Evolutionary conservation across 1,284 basidiomycete genomes (phyloP).

Genomic region (Naganishia cerealis): DNA sequence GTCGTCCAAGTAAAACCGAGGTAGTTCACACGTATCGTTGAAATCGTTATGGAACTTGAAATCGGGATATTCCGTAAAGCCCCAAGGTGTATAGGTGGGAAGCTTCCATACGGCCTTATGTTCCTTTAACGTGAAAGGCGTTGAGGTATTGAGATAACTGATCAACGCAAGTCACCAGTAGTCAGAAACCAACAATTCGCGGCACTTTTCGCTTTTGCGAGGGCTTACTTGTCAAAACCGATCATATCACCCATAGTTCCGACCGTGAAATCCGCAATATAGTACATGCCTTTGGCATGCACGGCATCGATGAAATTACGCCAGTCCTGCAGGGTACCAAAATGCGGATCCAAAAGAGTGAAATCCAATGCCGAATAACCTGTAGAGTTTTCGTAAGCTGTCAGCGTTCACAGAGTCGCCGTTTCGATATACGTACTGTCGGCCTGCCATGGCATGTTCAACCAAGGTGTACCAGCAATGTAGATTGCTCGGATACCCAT

Average conservation of each 20-base stretch:
- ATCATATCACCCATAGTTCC: slow-evolving; percentile 85
- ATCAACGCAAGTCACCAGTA: background rate
- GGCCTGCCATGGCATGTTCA: slow-evolving; percentile 93
- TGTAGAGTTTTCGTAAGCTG: slow-evolving; percentile 43
- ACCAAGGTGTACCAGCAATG: slow-evolving; percentile 82
- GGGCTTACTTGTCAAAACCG: slow-evolving; percentile 69
- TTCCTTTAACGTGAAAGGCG: slow-evolving; percentile 74
- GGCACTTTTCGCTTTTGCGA: background rate
- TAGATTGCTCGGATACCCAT: slow-evolving; percentile 82
- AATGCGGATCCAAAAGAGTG: slow-evolving; percentile 82
- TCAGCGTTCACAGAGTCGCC: background rate
- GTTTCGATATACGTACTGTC: slow-evolving; percentile 67
- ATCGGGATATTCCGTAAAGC: slow-evolving; percentile 76
- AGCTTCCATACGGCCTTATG: slow-evolving; percentile 74
- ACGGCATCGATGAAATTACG: slow-evolving; percentile 68
- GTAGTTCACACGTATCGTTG: slow-evolving; percentile 71
- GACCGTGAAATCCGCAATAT: slow-evolving; percentile 88
- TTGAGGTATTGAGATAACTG: slow-evolving; percentile 73
- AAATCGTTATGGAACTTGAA: slow-evolving; percentile 62
- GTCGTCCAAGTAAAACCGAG: slow-evolving; percentile 74
- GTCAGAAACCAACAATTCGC: background rate
- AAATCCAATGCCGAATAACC: slow-evolving; percentile 91
- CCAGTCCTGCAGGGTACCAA: slow-evolving; percentile 80
- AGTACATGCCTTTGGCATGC: slow-evolving; percentile 78
- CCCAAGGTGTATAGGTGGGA: slow-evolving; percentile 76